A percentile compares a stretch with the other conserved stretches of the same genome.
Evolutionary conservation across 208 protist genomes (phyloP).

Genomic region (Sergeia podlipaevii): DNA sequence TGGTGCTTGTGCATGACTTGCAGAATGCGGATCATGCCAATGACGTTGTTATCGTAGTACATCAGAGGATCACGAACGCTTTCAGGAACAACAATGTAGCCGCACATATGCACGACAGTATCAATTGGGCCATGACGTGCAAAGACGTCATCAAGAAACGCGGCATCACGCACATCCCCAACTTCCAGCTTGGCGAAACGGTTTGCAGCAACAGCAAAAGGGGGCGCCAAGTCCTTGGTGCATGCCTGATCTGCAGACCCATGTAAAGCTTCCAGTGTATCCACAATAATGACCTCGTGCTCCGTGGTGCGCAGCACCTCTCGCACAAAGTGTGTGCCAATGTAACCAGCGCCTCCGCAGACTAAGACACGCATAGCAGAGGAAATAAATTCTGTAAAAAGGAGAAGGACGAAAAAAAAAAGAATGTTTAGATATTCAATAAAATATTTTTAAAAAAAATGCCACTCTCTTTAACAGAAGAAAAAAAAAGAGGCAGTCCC

Average conservation of each 20-base stretch:
- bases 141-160: slow-evolving; percentile 88
- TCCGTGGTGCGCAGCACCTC: slow-evolving; percentile 77
- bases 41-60: slow-evolving; percentile 98
- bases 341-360: slow-evolving; percentile 97
- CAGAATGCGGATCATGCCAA: slow-evolving; percentile 90
- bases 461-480: slow-evolving; percentile 2
- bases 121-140: slow-evolving; percentile 72
- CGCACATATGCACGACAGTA: slow-evolving; percentile 96
- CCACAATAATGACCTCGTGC: slow-evolving; percentile 93
- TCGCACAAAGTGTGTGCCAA: slow-evolving; percentile 96
- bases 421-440: slow-evolving; percentile 1
- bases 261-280: slow-evolving; percentile 88
- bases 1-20: slow-evolving; percentile 89
- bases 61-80: slow-evolving; percentile 84
- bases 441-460: slow-evolving; percentile 11
- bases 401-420: background rate
- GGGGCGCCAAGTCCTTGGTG: slow-evolving; percentile 49
- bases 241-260: slow-evolving; percentile 49
- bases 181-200: slow-evolving; percentile 62
- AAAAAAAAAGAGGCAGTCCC: slow-evolving; percentile 18
- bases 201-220: too few relatives aligned
- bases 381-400: slow-evolving; percentile 3
- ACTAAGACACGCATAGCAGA: slow-evolving; percentile 85
- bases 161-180: slow-evolving; percentile 82
- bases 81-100: slow-evolving; percentile 93